Conservation (phyloP, 2,329 filamentous ascomycete genomes). For the Botrytis fabae region DNA sequence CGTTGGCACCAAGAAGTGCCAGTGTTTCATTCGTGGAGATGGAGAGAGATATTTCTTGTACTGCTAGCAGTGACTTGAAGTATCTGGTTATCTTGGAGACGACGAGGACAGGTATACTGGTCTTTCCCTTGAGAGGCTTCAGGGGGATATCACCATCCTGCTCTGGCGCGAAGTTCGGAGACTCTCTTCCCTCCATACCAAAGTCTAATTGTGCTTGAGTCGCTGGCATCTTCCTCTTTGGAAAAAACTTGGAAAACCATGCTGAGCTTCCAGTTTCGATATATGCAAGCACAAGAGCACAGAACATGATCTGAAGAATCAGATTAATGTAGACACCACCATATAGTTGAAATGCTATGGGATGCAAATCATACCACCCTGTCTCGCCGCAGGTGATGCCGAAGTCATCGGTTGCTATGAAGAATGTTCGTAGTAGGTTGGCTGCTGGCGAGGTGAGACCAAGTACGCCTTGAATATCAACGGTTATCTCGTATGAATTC, state of each 20-base stretch:
- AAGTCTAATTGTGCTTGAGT: background rate
- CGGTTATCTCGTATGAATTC: background rate
- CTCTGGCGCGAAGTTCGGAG: background rate
- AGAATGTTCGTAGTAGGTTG: conserved; percentile 57
- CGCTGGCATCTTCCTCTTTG: background rate
- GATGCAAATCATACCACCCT: conserved; percentile 29
- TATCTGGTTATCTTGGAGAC: background rate
- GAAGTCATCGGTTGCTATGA: conserved; percentile 46
- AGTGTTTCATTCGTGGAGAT: conserved; percentile 62
- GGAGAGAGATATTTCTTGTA: conserved; percentile 64
- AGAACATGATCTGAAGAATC: conserved; percentile 32
- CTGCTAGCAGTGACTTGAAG: conserved; percentile 44
- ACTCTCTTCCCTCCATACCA: background rate
- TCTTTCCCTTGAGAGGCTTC: background rate
- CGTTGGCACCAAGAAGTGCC: conserved; percentile 64
- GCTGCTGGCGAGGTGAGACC: conserved; percentile 45
- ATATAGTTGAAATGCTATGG: conserved; percentile 32
- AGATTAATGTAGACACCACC: conserved; percentile 35
- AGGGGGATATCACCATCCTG: background rate
- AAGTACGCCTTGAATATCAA: background rate
- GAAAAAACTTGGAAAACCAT: background rate
- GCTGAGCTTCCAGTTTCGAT: background rate
- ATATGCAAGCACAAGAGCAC: background rate
- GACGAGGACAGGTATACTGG: background rate
- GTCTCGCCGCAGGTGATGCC: conserved; percentile 33